Evolutionary conservation across 2,329 filamentous ascomycete species (phyloP).

Genomic region (Colletotrichum sublineola): DNA sequence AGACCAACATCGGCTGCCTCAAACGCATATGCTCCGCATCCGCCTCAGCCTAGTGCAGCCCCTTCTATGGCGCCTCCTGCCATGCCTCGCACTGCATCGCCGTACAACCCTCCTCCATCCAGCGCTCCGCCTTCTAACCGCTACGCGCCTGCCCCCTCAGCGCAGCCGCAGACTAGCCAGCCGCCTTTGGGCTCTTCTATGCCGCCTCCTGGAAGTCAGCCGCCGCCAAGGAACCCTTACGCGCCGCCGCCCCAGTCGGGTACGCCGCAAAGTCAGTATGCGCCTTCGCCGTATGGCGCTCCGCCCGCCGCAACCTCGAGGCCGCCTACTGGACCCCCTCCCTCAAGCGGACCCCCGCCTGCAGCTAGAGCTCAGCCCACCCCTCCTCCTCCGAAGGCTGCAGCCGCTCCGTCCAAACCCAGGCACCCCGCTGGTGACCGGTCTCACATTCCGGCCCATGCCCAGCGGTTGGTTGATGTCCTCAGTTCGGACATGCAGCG

Average conservation of each 20-base stretch:
- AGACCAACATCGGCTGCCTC: slow-evolving; percentile 70
- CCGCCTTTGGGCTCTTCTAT: slow-evolving; percentile 54
- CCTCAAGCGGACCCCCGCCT: slow-evolving; percentile 51
- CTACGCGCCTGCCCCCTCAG: slow-evolving; percentile 77
- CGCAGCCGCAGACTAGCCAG: slow-evolving; percentile 65
- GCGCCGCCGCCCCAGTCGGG: slow-evolving; percentile 61
- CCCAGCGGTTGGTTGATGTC: slow-evolving; percentile 84
- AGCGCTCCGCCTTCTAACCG: slow-evolving; percentile 78
- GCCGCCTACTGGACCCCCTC: slow-evolving; percentile 56
- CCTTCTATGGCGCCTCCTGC: slow-evolving; percentile 59
- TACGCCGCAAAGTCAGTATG: slow-evolving; percentile 69
- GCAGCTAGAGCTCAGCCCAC: slow-evolving; percentile 52
- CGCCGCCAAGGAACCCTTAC: slow-evolving; percentile 58
- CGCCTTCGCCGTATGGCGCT: slow-evolving; percentile 66
- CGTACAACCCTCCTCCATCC: slow-evolving; percentile 85
- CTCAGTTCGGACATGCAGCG: slow-evolving; percentile 88
- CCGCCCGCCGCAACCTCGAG: slow-evolving; percentile 50
- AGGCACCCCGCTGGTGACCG: slow-evolving; percentile 89
- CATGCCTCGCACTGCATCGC: slow-evolving; percentile 81
- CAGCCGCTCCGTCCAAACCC: slow-evolving; percentile 64
- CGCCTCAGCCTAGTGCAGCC: slow-evolving; percentile 52
- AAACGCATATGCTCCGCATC: slow-evolving; percentile 75
- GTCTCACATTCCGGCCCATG: slow-evolving; percentile 84
- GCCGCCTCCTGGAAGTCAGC: slow-evolving; percentile 59
- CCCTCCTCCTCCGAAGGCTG: slow-evolving; percentile 62